These are phyloP conservation scores for Acacia pycnantha DNA, from an alignment of 331 rosid species.

Conservation along the genomic window DNA sequence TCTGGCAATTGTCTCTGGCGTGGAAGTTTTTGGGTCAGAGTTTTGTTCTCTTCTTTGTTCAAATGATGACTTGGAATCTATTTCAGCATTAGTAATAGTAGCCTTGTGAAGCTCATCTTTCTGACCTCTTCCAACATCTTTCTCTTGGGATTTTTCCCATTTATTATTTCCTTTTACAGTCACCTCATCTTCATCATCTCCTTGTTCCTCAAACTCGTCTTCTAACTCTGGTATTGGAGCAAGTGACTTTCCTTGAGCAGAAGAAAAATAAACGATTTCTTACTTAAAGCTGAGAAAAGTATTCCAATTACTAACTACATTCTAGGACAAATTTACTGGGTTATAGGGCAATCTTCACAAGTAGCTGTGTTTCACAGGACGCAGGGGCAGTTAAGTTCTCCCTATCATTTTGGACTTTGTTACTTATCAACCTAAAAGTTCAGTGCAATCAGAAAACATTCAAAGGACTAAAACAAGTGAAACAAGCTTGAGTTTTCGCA, in stretches of 20 bases:
- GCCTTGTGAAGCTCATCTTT: slow-evolving; percentile 36
- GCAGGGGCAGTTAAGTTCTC: not conserved
- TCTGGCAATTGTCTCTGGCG: slow-evolving; percentile 28
- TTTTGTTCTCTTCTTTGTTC: slow-evolving; percentile 43
- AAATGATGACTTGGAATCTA: slow-evolving; percentile 33
- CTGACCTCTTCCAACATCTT: slow-evolving; percentile 32
- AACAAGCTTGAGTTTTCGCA: not conserved
- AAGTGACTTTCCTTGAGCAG: slow-evolving; percentile 95
- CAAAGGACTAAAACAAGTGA: not conserved
- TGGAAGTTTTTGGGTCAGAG: not conserved
- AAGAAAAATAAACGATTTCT: slow-evolving; percentile 25
- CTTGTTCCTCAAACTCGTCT: slow-evolving; percentile 77
- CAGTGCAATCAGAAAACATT: not conserved
- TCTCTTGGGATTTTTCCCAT: slow-evolving; percentile 32
- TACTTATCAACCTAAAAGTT: not conserved
- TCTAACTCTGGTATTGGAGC: slow-evolving; percentile 96
- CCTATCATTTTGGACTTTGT: not conserved
- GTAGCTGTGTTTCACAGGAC: not conserved
- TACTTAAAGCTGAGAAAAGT: slow-evolving; percentile 30
- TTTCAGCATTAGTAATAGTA: slow-evolving; percentile 25
- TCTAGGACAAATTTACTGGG: not conserved
- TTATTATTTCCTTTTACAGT: slow-evolving; percentile 27
- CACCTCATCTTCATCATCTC: slow-evolving; percentile 45
- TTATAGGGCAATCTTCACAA: not conserved
- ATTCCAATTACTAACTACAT: not conserved